These are phyloP conservation scores for Sechiopsis laciniata DNA, from an alignment of 306 rosid species.

Conservation along the genomic window DNA sequence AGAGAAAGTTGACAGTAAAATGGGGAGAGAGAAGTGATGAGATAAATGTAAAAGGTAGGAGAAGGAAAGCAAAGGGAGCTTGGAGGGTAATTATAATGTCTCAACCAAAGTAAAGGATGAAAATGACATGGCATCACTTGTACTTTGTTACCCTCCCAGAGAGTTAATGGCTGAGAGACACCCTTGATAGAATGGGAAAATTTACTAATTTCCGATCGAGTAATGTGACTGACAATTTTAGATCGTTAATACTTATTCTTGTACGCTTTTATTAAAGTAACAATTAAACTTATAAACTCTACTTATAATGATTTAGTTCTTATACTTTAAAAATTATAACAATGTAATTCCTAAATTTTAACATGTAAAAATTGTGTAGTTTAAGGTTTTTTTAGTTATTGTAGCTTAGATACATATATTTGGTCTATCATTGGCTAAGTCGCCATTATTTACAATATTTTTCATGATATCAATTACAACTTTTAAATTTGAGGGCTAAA, in stretches of 20 bases:
- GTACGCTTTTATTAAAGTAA: neutral
- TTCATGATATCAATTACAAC: too few relatives aligned
- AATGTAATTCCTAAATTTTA: too few relatives aligned
- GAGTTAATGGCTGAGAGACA: neutral
- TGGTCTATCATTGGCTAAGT: neutral
- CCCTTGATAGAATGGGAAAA: neutral
- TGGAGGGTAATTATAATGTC: slow-evolving; percentile 18
- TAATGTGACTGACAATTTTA: neutral
- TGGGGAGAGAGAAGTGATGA: neutral
- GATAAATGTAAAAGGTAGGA: slow-evolving; percentile 14
- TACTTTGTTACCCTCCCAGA: slow-evolving; percentile 19
- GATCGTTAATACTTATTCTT: too few relatives aligned
- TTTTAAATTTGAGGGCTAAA: too few relatives aligned
- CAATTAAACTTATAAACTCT: neutral
- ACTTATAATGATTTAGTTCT: too few relatives aligned
- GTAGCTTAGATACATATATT: too few relatives aligned
- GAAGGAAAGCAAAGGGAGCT: slow-evolving; percentile 24
- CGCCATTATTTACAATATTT: too few relatives aligned
- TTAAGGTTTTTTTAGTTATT: too few relatives aligned
- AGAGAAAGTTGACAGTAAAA: slow-evolving; percentile 26
- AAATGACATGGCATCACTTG: slow-evolving; percentile 20
- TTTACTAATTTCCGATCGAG: too few relatives aligned
- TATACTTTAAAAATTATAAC: too few relatives aligned
- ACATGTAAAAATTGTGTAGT: too few relatives aligned
- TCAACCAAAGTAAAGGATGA: slow-evolving; percentile 21